phyloP scores from a whole-genome alignment of 2,329 filamentous ascomycete species.

The Endoconidiophora polonica region DNA sequence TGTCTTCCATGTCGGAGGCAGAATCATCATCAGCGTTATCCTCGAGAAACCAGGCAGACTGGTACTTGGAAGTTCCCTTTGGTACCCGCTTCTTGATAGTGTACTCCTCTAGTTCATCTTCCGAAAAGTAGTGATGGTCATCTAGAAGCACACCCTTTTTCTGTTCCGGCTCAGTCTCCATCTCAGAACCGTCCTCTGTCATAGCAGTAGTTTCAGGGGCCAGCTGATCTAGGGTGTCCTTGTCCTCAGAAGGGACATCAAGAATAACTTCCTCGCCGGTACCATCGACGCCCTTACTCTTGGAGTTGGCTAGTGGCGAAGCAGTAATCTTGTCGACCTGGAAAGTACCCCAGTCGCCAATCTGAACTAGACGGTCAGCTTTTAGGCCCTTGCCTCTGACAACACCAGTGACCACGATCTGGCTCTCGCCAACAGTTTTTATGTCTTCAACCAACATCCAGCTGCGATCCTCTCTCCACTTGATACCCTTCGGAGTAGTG shows the following conservation, averaged over 20 bases:
- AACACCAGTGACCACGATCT: slow-evolving; percentile 65
- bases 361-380: slow-evolving; percentile 73
- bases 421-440: slow-evolving; percentile 37
- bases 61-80: slow-evolving; percentile 83
- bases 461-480: slow-evolving; percentile 86
- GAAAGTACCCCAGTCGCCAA: slow-evolving; percentile 88
- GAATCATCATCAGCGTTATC: slow-evolving; percentile 66
- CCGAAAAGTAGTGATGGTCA: slow-evolving; percentile 95
- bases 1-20: slow-evolving; percentile 56
- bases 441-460: slow-evolving; percentile 88
- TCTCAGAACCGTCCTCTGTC: slow-evolving; percentile 42
- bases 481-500: slow-evolving; percentile 80
- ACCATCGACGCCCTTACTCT: slow-evolving; percentile 47
- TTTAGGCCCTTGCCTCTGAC: slow-evolving; percentile 77
- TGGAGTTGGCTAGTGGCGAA: slow-evolving; percentile 49
- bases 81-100: slow-evolving; percentile 58
- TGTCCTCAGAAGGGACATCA: slow-evolving; percentile 58
- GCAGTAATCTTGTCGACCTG: slow-evolving; percentile 80
- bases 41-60: slow-evolving; percentile 81
- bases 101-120: slow-evolving; percentile 53
- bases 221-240: slow-evolving; percentile 66
- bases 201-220: slow-evolving; percentile 76
- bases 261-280: slow-evolving; percentile 48
- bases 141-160: slow-evolving; percentile 85
- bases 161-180: slow-evolving; percentile 24